phyloP scores from a whole-genome alignment of 1,284 basidiomycete species.

The Clitocybe nebularis region DNA sequence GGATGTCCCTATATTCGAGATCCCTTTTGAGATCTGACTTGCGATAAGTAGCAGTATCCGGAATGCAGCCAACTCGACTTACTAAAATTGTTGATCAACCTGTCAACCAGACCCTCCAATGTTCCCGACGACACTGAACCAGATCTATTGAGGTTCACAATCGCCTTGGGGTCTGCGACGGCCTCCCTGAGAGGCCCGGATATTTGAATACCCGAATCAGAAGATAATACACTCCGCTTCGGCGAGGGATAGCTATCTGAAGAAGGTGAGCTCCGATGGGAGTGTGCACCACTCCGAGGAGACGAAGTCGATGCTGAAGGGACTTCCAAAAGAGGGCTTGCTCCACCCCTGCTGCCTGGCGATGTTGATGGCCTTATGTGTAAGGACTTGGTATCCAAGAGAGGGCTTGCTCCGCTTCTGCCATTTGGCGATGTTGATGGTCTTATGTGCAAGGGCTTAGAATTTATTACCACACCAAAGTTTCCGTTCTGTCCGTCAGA shows the following conservation, averaged over 20 bases:
- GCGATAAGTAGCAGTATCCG: neutral
- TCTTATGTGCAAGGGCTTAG: no score
- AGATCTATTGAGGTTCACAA: constrained; percentile 24
- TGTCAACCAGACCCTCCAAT: constrained; percentile 36
- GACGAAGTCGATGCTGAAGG: constrained; percentile 13
- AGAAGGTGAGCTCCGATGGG: constrained; percentile 6
- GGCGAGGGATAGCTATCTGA: constrained; percentile 10
- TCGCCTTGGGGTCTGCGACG: constrained; percentile 20
- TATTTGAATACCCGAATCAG: constrained; percentile 17
- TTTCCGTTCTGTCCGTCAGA: no score
- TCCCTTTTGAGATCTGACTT: constrained; percentile 27
- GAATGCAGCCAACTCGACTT: constrained; percentile 11
- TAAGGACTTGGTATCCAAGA: no score
- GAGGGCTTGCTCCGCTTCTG: no score
- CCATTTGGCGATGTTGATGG: no score
- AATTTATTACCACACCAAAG: no score
- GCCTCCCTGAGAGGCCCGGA: constrained; percentile 21
- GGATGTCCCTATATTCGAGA: constrained; percentile 31
- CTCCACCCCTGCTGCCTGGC: no score
- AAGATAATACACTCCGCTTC: constrained; percentile 11
- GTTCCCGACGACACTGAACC: constrained; percentile 35
- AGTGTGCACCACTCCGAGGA: constrained; percentile 6
- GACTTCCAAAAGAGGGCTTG: constrained; percentile 13
- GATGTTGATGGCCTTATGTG: no score
- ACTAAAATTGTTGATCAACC: constrained; percentile 32